phyloP scores from a whole-genome alignment of 2,329 filamentous ascomycete species.

The Bipolaris gigantea region DNA sequence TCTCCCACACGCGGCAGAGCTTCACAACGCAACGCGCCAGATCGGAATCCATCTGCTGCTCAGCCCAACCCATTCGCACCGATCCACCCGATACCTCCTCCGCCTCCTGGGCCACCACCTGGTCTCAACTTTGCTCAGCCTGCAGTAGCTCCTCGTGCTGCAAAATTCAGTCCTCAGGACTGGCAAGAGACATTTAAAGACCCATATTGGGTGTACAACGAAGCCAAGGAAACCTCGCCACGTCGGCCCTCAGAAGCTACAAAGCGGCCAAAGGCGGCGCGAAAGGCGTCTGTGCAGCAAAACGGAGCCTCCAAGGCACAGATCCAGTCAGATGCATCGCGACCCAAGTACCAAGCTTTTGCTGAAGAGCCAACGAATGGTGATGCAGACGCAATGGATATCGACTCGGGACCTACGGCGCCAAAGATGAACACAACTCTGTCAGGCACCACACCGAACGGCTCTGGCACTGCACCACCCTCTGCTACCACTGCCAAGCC shows the following conservation, averaged over 20 bases:
- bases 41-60: conserved; percentile 19
- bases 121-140: conserved; percentile 29
- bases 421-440: conserved; percentile 9
- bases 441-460: conserved; percentile 19
- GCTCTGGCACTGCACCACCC: conserved; percentile 17
- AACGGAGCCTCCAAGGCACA: conserved; percentile 37
- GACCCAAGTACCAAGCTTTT: conserved; percentile 37
- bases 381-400: conserved; percentile 52
- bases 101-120: conserved; percentile 34
- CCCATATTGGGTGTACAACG: conserved; percentile 43
- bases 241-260: conserved; percentile 33
- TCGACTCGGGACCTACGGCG: conserved; percentile 41
- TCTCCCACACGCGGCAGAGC: conserved; percentile 39
- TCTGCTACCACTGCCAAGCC: conserved; percentile 19
- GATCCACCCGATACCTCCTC: conserved; percentile 33
- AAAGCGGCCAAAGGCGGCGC: conserved; percentile 32
- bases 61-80: conserved; percentile 24
- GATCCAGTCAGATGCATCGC: conserved; percentile 29
- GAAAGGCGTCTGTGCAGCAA: conserved; percentile 37
- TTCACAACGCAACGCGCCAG: conserved; percentile 26
- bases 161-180: conserved; percentile 47
- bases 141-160: conserved; percentile 27
- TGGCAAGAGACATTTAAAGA: conserved; percentile 52
- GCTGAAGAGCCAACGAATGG: conserved; percentile 31
- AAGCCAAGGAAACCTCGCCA: conserved; percentile 35